Evolutionary conservation across 2,329 filamentous ascomycete genomes (phyloP).

Genomic region (Pseudovirgaria hyperparasitica): DNA sequence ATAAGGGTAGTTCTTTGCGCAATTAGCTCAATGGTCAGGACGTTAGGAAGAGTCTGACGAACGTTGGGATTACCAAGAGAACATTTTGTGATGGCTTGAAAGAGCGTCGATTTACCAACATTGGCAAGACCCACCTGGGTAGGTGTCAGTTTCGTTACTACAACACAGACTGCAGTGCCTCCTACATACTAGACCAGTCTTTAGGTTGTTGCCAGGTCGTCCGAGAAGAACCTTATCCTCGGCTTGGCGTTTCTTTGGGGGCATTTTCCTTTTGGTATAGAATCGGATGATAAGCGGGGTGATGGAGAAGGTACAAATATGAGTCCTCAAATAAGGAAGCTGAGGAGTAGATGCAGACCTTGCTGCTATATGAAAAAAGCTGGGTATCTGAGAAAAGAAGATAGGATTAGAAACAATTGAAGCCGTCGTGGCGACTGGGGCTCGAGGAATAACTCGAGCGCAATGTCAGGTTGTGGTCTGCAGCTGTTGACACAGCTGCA

Average conservation of each 20-base stretch:
- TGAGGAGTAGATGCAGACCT: conserved; percentile 31
- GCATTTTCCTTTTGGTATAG: conserved; percentile 65
- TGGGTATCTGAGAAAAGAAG: conserved; percentile 38
- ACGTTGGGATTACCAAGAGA: conserved; percentile 92
- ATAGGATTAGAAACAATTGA: conserved; percentile 31
- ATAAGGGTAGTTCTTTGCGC: conserved; percentile 81
- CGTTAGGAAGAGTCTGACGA: conserved; percentile 26
- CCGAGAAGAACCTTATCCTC: conserved; percentile 96
- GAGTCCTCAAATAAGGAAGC: conserved; percentile 25
- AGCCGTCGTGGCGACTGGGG: conserved; percentile 20
- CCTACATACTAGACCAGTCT: conserved; percentile 94
- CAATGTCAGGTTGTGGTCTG: too few species aligned
- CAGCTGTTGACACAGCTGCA: too few species aligned
- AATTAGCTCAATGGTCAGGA: conserved; percentile 8
- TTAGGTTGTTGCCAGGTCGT: conserved; percentile 92
- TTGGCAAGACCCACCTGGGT: conserved; percentile 90
- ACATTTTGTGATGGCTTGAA: conserved; percentile 99
- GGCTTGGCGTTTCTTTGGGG: conserved; percentile 83
- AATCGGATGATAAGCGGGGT: conserved; percentile 37
- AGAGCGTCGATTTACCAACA: conserved; percentile 97
- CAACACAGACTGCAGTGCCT: conserved; percentile 21
- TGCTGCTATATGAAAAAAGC: conserved; percentile 37
- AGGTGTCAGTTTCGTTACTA: too few species aligned
- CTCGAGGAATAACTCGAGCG: too few species aligned
- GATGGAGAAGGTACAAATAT: conserved; percentile 25